phyloP scores from a whole-genome alignment of 2,329 filamentous ascomycete species.

The Aspergillus sp. region DNA sequence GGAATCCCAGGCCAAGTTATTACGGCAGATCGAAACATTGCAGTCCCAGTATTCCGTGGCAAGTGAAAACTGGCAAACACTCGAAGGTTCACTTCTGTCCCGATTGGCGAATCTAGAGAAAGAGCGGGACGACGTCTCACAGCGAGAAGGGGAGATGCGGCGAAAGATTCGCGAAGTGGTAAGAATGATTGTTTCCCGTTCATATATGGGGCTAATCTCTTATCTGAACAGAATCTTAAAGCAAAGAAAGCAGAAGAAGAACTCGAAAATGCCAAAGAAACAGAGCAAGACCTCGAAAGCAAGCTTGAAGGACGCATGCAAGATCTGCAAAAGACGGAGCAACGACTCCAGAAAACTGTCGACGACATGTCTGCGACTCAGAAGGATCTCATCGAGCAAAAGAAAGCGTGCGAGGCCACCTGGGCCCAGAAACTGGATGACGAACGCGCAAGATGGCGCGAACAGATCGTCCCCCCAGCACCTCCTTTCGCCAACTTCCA shows the following conservation, averaged over 20 bases:
- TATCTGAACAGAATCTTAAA: conserved; percentile 50
- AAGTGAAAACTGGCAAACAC: conserved; percentile 95
- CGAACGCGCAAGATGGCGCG: conserved; percentile 53
- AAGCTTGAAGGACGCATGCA: conserved; percentile 57
- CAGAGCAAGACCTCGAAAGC: conserved; percentile 39
- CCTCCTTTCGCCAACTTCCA: conserved; percentile 28
- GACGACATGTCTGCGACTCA: conserved; percentile 53
- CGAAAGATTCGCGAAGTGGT: conserved; percentile 83
- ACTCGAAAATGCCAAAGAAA: conserved; percentile 55
- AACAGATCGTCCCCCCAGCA: conserved; percentile 31
- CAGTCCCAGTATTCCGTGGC: conserved; percentile 93
- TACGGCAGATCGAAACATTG: conserved; percentile 88
- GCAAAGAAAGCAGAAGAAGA: conserved; percentile 70
- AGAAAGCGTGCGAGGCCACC: conserved; percentile 50
- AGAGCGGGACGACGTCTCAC: conserved; percentile 77
- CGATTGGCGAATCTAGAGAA: conserved; percentile 73
- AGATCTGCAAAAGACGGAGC: conserved; percentile 43
- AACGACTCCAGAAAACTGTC: conserved; percentile 44
- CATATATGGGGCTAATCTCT: background rate
- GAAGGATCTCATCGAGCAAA: conserved; percentile 51
- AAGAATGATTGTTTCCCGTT: conserved; percentile 26
- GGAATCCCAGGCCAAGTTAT: conserved; percentile 77
- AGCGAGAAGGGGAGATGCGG: conserved; percentile 76
- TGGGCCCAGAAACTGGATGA: conserved; percentile 55
- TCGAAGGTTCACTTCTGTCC: conserved; percentile 76